Evolutionary conservation across 2,329 filamentous ascomycete species (phyloP), one percentile per base, ranked within the genome.

Genomic region (Ploettnerulaceae sp.): DNA sequence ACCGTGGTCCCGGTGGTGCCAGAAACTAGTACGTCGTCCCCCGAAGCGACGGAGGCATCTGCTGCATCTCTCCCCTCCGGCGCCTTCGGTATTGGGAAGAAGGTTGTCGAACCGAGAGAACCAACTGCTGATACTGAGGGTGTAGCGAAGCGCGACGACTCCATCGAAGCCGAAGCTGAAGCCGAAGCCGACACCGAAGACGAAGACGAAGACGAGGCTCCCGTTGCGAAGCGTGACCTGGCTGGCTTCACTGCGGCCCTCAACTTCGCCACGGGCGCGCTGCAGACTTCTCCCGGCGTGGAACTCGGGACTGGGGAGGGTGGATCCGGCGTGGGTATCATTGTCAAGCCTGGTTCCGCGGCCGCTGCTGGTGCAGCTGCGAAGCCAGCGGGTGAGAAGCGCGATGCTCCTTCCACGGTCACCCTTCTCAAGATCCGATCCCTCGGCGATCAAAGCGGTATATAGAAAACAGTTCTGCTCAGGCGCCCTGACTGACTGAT

Each of bases 181-280:
- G 25, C 25, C 14, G 38, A 47, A 9, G 36, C 29, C 24, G 35
- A 34, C 21, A 38, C 41, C 32, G 44, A 39, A 18, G 31, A 14
- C 8, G 11, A 9, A 28, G 33, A 36, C 41, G 53, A 50, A 26
- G 50, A 56, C 18, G 43, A 58, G 32, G 57, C 58, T 40, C 15
- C 22, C 31, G 53, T 65, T 45, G 60, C 56, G n/a, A 73, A 73
- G 65, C 67, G 72, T 37, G 71, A 75, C 51, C 62, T 74, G 28
- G 57, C 66, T 49, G 69, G 71, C 41, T 75, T 75, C 61, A 66
- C 71, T 52, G 67, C 69, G 11, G 72, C 72, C 1, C 67, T 75
- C 12, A 63, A 55, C 38, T 75, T 66, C 52, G 71, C 72, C 44
- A 67, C 71, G 54, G 68, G 66, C 33, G 71, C 71, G 15, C 62